Evolutionary conservation across 2,329 filamentous ascomycete genomes (phyloP).

Genomic region (Paecilomyces fulvus): DNA sequence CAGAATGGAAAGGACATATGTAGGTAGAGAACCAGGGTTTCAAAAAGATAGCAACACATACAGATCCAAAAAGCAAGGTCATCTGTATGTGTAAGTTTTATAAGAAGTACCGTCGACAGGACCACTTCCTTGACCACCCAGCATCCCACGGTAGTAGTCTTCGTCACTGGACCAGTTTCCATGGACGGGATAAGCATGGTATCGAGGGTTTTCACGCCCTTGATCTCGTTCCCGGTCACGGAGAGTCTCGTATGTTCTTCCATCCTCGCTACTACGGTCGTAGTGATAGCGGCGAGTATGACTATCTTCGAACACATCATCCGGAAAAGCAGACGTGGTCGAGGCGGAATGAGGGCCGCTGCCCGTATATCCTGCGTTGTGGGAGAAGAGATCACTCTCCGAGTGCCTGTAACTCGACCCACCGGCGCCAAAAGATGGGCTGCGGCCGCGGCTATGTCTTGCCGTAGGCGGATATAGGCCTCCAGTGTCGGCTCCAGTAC

Average conservation of each 20-base stretch:
- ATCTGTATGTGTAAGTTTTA: not conserved
- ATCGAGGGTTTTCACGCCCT: constrained; percentile 20
- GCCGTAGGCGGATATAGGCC: constrained; percentile 7
- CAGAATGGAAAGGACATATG: not conserved
- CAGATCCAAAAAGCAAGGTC: not conserved
- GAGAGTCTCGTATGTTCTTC: constrained; percentile 17
- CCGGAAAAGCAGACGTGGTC: constrained; percentile 12
- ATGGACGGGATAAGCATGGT: constrained; percentile 17
- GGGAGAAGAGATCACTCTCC: constrained; percentile 22
- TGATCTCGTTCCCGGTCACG: constrained; percentile 16
- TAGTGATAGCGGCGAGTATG: constrained; percentile 16
- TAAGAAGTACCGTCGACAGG: constrained; percentile 7
- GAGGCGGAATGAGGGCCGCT: constrained; percentile 4
- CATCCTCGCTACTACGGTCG: constrained; percentile 16
- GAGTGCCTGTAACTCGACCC: constrained; percentile 25
- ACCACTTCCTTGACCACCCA: constrained; percentile 21
- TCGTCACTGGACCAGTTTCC: constrained; percentile 25
- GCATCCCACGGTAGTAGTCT: constrained; percentile 31
- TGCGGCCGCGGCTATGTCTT: constrained; percentile 13
- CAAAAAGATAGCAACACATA: not conserved
- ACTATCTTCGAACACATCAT: constrained; percentile 16
- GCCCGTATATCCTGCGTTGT: constrained; percentile 9
- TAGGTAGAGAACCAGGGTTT: not conserved
- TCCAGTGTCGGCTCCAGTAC: constrained; percentile 11
- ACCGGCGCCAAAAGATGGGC: constrained; percentile 22